phyloP scores from a whole-genome alignment of 306 rosid genomes.

The Lathyrus tuberosus region DNA sequence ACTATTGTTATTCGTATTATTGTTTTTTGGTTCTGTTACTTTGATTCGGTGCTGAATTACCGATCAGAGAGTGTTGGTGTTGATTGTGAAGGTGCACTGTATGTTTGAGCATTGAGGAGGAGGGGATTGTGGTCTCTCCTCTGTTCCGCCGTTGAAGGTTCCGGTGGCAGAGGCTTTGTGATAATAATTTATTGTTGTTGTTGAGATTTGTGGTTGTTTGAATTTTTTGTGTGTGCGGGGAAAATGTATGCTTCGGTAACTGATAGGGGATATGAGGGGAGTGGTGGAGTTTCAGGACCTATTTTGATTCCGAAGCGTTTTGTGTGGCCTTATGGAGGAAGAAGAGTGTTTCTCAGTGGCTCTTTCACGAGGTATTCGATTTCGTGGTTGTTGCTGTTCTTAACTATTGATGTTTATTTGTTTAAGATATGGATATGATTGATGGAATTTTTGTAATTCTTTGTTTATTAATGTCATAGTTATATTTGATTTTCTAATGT shows the following conservation, averaged over 20 bases:
- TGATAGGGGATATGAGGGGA: conserved; percentile 51
- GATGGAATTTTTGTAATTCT: neutral
- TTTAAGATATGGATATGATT: neutral
- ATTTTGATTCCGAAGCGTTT: conserved; percentile 62
- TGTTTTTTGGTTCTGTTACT: too few species aligned
- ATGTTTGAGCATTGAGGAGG: conserved; percentile 59
- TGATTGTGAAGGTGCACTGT: conserved; percentile 51
- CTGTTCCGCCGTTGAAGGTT: conserved; percentile 67
- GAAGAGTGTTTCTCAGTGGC: conserved; percentile 68
- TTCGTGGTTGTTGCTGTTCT: neutral
- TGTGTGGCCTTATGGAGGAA: conserved; percentile 84
- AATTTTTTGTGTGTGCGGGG: conserved; percentile 7
- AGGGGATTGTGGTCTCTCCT: conserved; percentile 61
- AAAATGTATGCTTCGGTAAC: conserved; percentile 67
- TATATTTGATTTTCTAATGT: conserved; percentile 33
- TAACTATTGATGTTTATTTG: neutral
- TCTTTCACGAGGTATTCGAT: conserved; percentile 66
- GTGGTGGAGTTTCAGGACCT: conserved; percentile 56
- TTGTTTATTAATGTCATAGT: neutral
- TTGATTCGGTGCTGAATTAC: too few species aligned
- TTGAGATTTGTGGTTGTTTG: conserved; percentile 27
- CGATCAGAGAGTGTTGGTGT: neutral
- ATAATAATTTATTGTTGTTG: conserved; percentile 3
- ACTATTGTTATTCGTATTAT: too few species aligned
- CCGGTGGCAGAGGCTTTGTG: conserved; percentile 49